Conservation (phyloP, 2,329 filamentous ascomycete species). For the Stachybotrys chartarum region DNA sequence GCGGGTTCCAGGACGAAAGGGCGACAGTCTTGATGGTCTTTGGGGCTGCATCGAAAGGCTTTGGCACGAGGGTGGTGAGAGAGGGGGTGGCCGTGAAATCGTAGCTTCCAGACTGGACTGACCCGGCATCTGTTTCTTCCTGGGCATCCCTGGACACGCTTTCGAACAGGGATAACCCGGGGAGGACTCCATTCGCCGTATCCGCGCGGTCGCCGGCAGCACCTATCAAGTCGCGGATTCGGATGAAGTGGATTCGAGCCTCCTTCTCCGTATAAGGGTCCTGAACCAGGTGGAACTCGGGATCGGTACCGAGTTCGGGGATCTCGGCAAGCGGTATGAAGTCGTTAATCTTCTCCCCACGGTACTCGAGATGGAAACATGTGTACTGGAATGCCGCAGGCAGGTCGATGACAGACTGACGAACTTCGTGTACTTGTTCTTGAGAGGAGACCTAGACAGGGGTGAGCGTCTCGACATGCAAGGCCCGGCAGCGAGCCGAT, state of each 20-base stretch:
- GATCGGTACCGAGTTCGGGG: constrained; percentile 65
- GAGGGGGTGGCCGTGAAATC: constrained; percentile 65
- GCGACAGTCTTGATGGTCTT: constrained; percentile 88
- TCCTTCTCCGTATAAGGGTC: constrained; percentile 99
- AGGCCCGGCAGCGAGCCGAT: not conserved
- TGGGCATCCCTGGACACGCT: constrained; percentile 53
- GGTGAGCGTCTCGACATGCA: not conserved
- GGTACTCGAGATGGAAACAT: constrained; percentile 95
- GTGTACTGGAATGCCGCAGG: constrained; percentile 94
- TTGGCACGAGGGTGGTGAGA: constrained; percentile 65
- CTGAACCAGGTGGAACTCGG: constrained; percentile 76
- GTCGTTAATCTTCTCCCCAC: constrained; percentile 86
- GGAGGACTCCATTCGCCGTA: constrained; percentile 74
- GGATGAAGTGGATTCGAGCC: constrained; percentile 86
- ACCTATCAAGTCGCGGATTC: constrained; percentile 87
- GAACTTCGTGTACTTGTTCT: constrained; percentile 95
- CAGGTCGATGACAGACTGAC: constrained; percentile 91
- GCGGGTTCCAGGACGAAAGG: constrained; percentile 93
- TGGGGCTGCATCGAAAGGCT: constrained; percentile 58
- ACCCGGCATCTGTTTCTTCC: constrained; percentile 16
- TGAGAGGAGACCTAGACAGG: constrained; percentile 68
- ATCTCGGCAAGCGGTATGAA: constrained; percentile 90
- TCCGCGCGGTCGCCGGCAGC: constrained; percentile 86
- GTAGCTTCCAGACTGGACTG: constrained; percentile 56
- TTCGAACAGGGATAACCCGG: constrained; percentile 83